Percentiles rank a stretch among this genome's conserved stretches.
Conservation (phyloP, 1,139 yeast species). For the Spencermartinsiella ligniputridi region DNA sequence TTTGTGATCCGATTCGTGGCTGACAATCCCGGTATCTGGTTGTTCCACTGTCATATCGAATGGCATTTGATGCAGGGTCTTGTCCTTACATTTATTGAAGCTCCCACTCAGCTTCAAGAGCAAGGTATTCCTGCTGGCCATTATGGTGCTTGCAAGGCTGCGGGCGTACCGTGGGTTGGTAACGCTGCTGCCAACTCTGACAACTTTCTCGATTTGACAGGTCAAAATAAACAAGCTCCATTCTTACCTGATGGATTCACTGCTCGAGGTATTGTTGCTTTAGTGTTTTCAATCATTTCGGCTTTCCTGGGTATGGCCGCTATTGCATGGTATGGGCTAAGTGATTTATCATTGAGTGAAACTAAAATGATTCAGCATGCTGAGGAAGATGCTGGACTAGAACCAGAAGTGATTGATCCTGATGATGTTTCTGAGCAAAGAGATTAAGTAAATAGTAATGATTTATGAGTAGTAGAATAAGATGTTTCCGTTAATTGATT, state of each 20-base stretch:
- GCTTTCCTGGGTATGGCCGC: slow-evolving; percentile 76
- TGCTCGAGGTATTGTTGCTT: slow-evolving; percentile 81
- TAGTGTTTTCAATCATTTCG: slow-evolving; percentile 71
- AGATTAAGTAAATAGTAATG: too few relatives aligned
- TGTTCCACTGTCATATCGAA: slow-evolving; percentile 91
- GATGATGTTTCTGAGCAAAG: slow-evolving; percentile 16
- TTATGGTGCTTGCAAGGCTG: slow-evolving; percentile 52
- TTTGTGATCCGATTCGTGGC: slow-evolving; percentile 64
- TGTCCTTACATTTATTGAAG: slow-evolving; percentile 69
- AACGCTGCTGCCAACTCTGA: slow-evolving; percentile 80
- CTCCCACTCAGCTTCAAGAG: slow-evolving; percentile 57
- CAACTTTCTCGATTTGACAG: slow-evolving; percentile 61
- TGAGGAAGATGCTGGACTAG: slow-evolving; percentile 21
- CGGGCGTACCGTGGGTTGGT: slow-evolving; percentile 51
- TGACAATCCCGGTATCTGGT: slow-evolving; percentile 87
- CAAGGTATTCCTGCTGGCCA: slow-evolving; percentile 52
- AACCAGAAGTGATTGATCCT: slow-evolving; percentile 19
- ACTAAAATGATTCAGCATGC: slow-evolving; percentile 19
- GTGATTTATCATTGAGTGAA: slow-evolving; percentile 42
- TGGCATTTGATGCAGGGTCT: slow-evolving; percentile 93
- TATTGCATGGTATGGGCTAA: slow-evolving; percentile 77
- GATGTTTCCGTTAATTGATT: too few relatives aligned
- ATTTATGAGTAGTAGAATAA: too few relatives aligned
- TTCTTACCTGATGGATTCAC: slow-evolving; percentile 84
- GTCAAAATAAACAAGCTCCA: slow-evolving; percentile 62